A percentile compares a stretch with the other conserved stretches of the same genome.
Evolutionary conservation across 2,329 filamentous ascomycete species (phyloP).

Genomic region (Parastagonospora nodorum): DNA sequence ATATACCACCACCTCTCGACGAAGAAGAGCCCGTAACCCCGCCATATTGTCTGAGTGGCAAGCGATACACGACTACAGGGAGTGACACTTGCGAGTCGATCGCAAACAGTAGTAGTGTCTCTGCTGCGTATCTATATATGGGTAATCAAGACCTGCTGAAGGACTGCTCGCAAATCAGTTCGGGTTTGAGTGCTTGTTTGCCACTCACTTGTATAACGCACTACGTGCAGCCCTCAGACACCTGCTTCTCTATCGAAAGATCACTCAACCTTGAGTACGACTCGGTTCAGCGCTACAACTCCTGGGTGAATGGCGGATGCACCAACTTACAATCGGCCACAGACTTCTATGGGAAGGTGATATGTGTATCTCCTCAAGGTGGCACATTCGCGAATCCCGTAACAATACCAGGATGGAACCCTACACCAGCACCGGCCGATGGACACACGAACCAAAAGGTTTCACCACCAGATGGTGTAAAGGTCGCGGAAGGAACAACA

Average conservation of each 20-base stretch:
- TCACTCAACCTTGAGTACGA: slow-evolving; percentile 1
- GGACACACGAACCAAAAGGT: not conserved
- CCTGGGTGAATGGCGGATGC: slow-evolving; percentile 5
- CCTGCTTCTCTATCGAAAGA: slow-evolving; percentile 6
- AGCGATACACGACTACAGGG: slow-evolving; percentile 7
- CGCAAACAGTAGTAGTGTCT: slow-evolving; percentile 4
- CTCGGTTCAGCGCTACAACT: slow-evolving; percentile 6
- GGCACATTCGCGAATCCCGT: slow-evolving; percentile 3
- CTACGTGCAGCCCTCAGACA: slow-evolving; percentile 4
- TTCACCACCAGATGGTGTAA: slow-evolving; percentile 2
- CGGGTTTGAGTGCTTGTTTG: slow-evolving; percentile 6
- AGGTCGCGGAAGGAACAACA: slow-evolving; percentile 5
- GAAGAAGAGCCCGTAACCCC: not conserved
- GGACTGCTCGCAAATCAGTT: slow-evolving; percentile 3
- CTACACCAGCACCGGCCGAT: slow-evolving; percentile 2
- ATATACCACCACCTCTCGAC: slow-evolving; percentile 1
- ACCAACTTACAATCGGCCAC: slow-evolving; percentile 7
- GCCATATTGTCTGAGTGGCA: slow-evolving; percentile 8
- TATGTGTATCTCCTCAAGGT: slow-evolving; percentile 11
- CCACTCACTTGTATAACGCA: slow-evolving; percentile 9
- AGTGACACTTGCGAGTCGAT: slow-evolving; percentile 11
- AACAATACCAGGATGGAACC: slow-evolving; percentile 3
- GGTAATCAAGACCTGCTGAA: slow-evolving; percentile 8
- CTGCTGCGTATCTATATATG: slow-evolving; percentile 7
- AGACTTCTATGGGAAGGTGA: slow-evolving; percentile 8